Conservation (phyloP, 208 protist genomes). For the Acanthamoeba healyi region DNA sequence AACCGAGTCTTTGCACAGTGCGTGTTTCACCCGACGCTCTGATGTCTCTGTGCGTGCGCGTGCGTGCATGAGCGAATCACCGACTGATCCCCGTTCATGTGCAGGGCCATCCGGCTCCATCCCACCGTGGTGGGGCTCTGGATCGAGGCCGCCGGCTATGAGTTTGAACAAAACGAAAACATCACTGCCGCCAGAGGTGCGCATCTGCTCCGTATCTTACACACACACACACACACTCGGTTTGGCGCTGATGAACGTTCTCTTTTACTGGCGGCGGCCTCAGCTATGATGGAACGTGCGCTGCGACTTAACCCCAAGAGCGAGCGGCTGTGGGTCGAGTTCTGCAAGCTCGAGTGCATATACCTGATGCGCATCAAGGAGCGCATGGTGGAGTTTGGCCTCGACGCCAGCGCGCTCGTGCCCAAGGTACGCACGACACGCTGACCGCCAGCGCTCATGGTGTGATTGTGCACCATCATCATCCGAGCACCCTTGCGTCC, state of each 20-base stretch:
- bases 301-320: neutral
- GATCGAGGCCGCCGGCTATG: conserved; percentile 32
- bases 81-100: neutral
- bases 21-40: neutral
- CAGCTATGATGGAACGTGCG: conserved; percentile 18
- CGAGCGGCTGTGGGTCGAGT: conserved; percentile 51
- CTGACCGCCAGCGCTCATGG: neutral
- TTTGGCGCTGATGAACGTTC: neutral
- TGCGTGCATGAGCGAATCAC: too few relatives aligned
- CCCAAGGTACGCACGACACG: conserved; percentile 7
- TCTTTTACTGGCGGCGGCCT: neutral
- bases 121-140: conserved; percentile 38
- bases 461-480: neutral
- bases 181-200: conserved; percentile 31
- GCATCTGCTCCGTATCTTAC: too few relatives aligned
- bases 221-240: too few relatives aligned
- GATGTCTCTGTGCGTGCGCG: neutral
- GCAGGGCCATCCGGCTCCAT: conserved; percentile 37
- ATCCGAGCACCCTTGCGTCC: too few relatives aligned
- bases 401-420: neutral
- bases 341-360: conserved; percentile 24
- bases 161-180: conserved; percentile 72
- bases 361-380: conserved; percentile 6
- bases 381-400: conserved; percentile 1
- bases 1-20: conserved; percentile 48